Base-by-base conservation (phyloP, 1,139 yeast genomes). In the Yamadazyma aaseri region DNA sequence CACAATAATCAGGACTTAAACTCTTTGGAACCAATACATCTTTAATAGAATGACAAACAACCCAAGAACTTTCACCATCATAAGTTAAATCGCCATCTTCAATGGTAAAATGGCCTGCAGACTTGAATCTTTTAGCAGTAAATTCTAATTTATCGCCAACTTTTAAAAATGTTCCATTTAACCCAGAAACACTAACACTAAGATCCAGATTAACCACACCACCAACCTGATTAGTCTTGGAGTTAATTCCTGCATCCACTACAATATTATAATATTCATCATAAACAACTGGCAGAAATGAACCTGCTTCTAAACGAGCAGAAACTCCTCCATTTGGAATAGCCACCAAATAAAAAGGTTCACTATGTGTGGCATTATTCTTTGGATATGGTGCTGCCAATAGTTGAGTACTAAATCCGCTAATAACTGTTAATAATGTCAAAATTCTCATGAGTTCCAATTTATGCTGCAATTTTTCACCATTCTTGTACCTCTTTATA, bases 331-430 rank as follows among this genome's bases (percentile, higher is more conserved):
- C 27, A 17, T 27, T 12, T 22, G 36, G 35, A 11, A 36, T 20
- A n/a, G 42, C 42, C 15, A 36, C 38, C 22, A 39, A 36, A 18
- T 31, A 21, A 22, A 39, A 39, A n/a, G 17, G 16, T 32, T 36
- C 40, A 11, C 38, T 34, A n/a, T n/a, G n/a, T n/a, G n/a, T n/a
- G n/a, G n/a, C n/a, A n/a, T n/a, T n/a, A n/a, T n/a, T n/a, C n/a
- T n/a, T n/a, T n/a, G n/a, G n/a, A n/a, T n/a, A n/a, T n/a, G n/a
- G n/a, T n/a, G n/a, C n/a, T n/a, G n/a, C n/a, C n/a, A n/a, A n/a
- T n/a, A n/a, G n/a, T n/a, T n/a, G n/a, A n/a, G n/a, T n/a, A n/a
- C n/a, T n/a, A n/a, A n/a, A n/a, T n/a, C n/a, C n/a, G n/a, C n/a
- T n/a, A n/a, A n/a, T n/a, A n/a, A n/a, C n/a, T n/a, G n/a, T n/a